A percentile compares a stretch with the other conserved stretches of the same genome.
phyloP scores from a whole-genome alignment of 2,329 filamentous ascomycete genomes.

The Phoma sp. region DNA sequence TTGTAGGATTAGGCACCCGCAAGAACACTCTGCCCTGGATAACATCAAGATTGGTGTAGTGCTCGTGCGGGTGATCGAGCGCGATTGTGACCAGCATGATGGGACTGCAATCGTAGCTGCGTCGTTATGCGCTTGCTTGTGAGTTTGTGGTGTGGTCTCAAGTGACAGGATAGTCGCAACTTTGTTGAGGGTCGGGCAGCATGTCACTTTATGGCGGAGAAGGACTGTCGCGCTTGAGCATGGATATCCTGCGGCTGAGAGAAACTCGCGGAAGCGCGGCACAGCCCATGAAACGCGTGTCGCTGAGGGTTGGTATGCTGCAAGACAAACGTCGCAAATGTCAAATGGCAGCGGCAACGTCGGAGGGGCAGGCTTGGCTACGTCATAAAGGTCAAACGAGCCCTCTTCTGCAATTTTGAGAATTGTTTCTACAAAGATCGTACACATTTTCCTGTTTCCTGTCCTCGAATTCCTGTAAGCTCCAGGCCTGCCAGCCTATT shows the following conservation, averaged over 20 bases:
- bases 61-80: constrained; percentile 69
- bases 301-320: constrained; percentile 27
- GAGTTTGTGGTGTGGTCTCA: constrained; percentile 14
- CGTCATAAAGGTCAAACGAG: constrained; percentile 6
- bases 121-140: constrained; percentile 1
- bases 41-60: constrained; percentile 81
- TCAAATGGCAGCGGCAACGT: constrained; percentile 26
- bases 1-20: constrained; percentile 51
- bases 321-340: constrained; percentile 25
- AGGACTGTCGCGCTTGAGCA: constrained; percentile 9
- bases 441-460: no score
- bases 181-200: constrained; percentile 25
- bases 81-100: constrained; percentile 64
- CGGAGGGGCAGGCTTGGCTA: constrained; percentile 20
- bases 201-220: constrained; percentile 23
- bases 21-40: constrained; percentile 65
- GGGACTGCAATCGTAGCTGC: constrained; percentile 8
- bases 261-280: constrained; percentile 20
- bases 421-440: no score
- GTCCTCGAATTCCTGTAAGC: no score
- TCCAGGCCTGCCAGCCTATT: no score
- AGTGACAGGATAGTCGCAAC: constrained; percentile 24
- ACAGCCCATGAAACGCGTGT: constrained; percentile 43
- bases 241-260: constrained; percentile 6
- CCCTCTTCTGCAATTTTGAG: not conserved